Evolutionary conservation across 108 stramenopile species (phyloP).

Genomic region (Fragilariopsis cylindrus): DNA sequence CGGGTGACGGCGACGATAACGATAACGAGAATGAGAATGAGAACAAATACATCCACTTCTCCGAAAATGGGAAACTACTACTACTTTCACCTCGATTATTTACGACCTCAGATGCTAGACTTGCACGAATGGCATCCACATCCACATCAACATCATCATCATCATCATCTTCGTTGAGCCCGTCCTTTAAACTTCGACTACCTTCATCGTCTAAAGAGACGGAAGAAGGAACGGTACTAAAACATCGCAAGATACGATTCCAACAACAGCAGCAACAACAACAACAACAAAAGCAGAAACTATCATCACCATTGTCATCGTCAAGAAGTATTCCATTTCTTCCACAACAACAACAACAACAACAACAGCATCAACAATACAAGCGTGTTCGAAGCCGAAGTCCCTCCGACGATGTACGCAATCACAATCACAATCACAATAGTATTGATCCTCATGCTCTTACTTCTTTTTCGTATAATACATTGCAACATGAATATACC

Average conservation of each 20-base stretch:
- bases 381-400: too few relatives aligned
- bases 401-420: background rate
- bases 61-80: background rate
- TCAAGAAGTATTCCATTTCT: background rate
- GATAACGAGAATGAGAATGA: background rate
- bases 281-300: background rate
- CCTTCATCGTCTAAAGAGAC: too few relatives aligned
- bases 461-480: background rate
- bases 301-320: background rate
- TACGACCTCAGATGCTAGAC: background rate
- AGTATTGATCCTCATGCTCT: background rate
- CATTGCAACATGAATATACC: background rate
- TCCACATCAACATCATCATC: background rate
- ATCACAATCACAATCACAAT: background rate
- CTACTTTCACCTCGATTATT: background rate
- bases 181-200: too few relatives aligned
- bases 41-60: background rate
- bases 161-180: too few relatives aligned
- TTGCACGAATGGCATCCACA: background rate
- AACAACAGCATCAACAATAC: background rate
- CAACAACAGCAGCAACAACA: background rate
- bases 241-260: too few relatives aligned
- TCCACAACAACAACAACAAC: background rate
- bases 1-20: background rate
- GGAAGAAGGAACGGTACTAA: too few relatives aligned